Conservation (phyloP, 2,329 filamentous ascomycete genomes). For the Sphaerulina populicola region DNA sequence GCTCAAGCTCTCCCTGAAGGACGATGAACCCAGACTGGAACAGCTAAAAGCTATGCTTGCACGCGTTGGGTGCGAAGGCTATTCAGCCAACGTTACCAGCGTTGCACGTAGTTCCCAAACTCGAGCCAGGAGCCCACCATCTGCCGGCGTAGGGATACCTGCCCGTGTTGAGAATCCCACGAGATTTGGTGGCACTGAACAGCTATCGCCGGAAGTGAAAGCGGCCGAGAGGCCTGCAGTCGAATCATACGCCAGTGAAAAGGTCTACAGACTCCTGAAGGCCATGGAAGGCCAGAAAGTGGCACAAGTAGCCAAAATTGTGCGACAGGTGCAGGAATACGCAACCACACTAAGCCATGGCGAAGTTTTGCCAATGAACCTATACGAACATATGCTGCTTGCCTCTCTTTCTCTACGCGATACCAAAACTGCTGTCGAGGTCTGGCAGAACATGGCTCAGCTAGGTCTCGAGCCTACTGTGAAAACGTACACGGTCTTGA, state of each 20-base stretch:
- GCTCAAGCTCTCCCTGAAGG: background rate
- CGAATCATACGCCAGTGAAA: slow-evolving; percentile 9
- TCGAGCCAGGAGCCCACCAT: background rate
- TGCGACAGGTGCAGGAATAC: slow-evolving; percentile 7
- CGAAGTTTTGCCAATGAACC: slow-evolving; percentile 18
- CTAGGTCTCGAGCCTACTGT: slow-evolving; percentile 52
- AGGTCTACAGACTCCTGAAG: slow-evolving; percentile 8
- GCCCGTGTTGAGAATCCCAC: background rate
- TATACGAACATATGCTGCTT: slow-evolving; percentile 40
- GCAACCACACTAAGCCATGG: slow-evolving; percentile 1
- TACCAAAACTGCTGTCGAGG: slow-evolving; percentile 41
- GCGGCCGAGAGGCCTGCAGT: background rate
- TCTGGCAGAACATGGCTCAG: slow-evolving; percentile 51
- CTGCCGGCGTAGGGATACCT: background rate
- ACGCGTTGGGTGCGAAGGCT: background rate
- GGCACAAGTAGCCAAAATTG: slow-evolving; percentile 1
- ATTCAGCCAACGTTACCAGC: background rate
- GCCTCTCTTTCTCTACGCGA: slow-evolving; percentile 41
- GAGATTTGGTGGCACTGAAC: background rate
- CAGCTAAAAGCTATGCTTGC: slow-evolving; percentile 4
- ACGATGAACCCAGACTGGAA: background rate
- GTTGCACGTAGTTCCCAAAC: background rate
- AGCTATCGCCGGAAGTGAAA: background rate
- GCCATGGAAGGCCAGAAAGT: slow-evolving; percentile 6
- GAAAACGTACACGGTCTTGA: slow-evolving; percentile 63